Evolutionary conservation across 768 basidiomycete species (phyloP), one percentile per base, ranked within the genome.

Genomic region (Amanita thiersii): DNA sequence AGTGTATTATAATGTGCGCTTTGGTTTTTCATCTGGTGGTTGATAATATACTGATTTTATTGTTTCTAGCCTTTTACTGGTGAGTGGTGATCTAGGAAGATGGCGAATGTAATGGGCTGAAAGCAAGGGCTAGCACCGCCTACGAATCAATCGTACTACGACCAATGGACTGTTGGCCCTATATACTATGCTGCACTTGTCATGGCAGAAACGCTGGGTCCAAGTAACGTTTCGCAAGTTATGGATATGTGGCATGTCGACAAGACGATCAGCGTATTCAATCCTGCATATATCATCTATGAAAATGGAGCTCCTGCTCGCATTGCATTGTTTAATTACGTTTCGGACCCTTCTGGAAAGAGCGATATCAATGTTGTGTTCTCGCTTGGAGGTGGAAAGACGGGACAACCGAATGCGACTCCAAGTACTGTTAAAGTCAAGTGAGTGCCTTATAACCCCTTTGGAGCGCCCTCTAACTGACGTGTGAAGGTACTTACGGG

Each of bases 261-360:
- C 33, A 68, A 59, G n/a, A 73, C 64, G 50, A 62, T 67, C 10
- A 26, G 15, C 20, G 10, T 11, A 3, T 74, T 62, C 48, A 82
- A 80, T 4, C 81, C 86, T 45, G 67, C 72, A 5, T 82, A 87
- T 54, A 82, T 73, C 4, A 73, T 90, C 40, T 89, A 88, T 54
- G 84, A 90, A 56, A 70, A 81, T 44, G 76, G 75, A 12, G 63
- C 56, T 3, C 73, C 81, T 3, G 68, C 69, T 6, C 72, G 80
- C 31, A 67, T 86, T 1, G 79, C 75, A 5, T 53, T 90, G 38
- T 73, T 88, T 63, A 91, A 90, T 57, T 89, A 73, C 52, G 66
- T 86, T 31, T 66, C 70, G 19, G 85, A 87, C 51, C 46, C 66
- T 0, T 63, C 66, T 2, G 81, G 80, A 4, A 70, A 65, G 0